Conservation (phyloP, 2,329 filamentous ascomycete genomes). For the Ilyonectria robusta region DNA sequence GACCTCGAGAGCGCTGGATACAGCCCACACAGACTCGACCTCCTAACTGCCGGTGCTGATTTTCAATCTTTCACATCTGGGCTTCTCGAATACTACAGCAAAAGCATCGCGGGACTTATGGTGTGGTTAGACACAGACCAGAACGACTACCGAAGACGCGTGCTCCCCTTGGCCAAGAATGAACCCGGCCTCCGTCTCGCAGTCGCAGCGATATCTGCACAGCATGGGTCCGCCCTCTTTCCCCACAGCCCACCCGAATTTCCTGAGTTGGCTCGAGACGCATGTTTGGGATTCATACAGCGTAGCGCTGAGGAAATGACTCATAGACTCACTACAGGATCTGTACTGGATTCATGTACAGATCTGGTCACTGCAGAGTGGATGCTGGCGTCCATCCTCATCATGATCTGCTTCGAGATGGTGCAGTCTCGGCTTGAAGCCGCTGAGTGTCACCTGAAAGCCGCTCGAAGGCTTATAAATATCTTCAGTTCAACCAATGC, state of each 20-base stretch:
- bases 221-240: conserved; percentile 14
- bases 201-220: conserved; percentile 22
- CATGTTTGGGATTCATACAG: conserved; percentile 14
- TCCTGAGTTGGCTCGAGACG: conserved; percentile 18
- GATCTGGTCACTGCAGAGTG: conserved; percentile 24
- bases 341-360: neutral
- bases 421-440: conserved; percentile 25
- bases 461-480: conserved; percentile 25
- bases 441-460: conserved; percentile 25
- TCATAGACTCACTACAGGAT: neutral
- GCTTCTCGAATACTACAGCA: conserved; percentile 25
- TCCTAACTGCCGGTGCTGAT: neutral
- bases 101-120: conserved; percentile 23
- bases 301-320: conserved; percentile 8
- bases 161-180: conserved; percentile 19
- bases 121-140: conserved; percentile 27
- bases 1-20: neutral
- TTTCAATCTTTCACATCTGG: conserved; percentile 2
- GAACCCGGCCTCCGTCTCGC: conserved; percentile 20
- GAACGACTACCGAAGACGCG: conserved; percentile 18
- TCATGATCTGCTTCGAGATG: conserved; percentile 32
- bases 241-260: neutral
- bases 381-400: conserved; percentile 32
- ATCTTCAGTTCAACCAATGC: conserved; percentile 1
- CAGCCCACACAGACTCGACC: neutral